Evolutionary conservation across 305 asterid species (phyloP).

Genomic region (Caryopteris hybrid): DNA sequence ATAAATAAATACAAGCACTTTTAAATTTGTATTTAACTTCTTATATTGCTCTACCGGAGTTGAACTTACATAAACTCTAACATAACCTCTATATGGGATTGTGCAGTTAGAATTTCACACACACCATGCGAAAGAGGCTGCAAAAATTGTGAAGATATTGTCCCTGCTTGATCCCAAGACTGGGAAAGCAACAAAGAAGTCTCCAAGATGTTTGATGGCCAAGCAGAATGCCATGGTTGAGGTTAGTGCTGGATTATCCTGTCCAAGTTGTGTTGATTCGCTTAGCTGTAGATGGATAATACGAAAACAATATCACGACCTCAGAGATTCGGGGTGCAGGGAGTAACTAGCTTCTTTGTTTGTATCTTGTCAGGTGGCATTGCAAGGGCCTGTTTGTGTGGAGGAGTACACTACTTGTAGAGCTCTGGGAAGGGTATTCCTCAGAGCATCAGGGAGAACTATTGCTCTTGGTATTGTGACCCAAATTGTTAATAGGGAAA

Average conservation of each 20-base stretch:
- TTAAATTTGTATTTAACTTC: background rate
- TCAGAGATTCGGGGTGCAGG: background rate
- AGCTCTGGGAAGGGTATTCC: slow-evolving; percentile 83
- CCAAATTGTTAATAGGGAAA: slow-evolving; percentile 33
- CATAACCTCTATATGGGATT: background rate
- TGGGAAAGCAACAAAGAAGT: slow-evolving; percentile 67
- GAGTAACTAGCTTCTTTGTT: background rate
- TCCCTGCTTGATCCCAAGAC: slow-evolving; percentile 86
- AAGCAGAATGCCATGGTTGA: slow-evolving; percentile 86
- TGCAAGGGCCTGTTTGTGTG: slow-evolving; percentile 70
- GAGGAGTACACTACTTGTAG: slow-evolving; percentile 64
- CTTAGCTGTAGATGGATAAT: background rate
- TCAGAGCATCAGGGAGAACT: slow-evolving; percentile 81
- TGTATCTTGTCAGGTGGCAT: slow-evolving; percentile 43
- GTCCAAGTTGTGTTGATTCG: background rate
- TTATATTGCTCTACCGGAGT: background rate
- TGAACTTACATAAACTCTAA: background rate
- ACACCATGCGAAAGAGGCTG: slow-evolving; percentile 85
- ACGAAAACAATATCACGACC: background rate
- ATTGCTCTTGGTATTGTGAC: slow-evolving; percentile 87
- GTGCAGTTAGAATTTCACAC: slow-evolving; percentile 85
- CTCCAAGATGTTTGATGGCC: slow-evolving; percentile 78
- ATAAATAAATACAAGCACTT: background rate
- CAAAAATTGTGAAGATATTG: slow-evolving; percentile 60
- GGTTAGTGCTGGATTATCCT: slow-evolving; percentile 37